Evolutionary conservation across 108 stramenopile species (phyloP), one percentile per base, ranked within the genome.

Genomic region (Craspedostauros australis): DNA sequence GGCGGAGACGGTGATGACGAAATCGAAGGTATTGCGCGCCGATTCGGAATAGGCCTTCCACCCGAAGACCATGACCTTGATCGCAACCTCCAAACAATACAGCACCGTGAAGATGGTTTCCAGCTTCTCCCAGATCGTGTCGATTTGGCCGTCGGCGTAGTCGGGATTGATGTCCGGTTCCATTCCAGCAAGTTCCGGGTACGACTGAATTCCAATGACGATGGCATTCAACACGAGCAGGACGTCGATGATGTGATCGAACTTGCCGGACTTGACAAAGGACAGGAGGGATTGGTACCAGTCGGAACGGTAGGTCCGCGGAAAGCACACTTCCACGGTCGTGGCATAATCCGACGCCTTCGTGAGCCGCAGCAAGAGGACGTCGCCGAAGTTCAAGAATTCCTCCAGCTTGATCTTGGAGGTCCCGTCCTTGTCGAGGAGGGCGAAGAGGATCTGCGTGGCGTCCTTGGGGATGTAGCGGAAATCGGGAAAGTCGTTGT

Each of bases 401-500:
- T 86, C 84, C 2, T 75, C 68, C 19, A 59, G 26, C 5, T 51
- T 37, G 7, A 90, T 73, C 11, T 29, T 30, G 16, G 72, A 49
- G 0, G 74, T 65, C 12, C 81, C 84, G 60, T 80, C 79, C 26
- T 39, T 49, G 43, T 68, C 73, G 22, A 75, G 38, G 20, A 80
- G 47, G 14, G 49, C 75, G 50, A 75, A 88, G 30, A 76, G 18
- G 7, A 80, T 53, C 15, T 46, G 57, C 46, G 66, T 73, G 27
- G 78, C 72, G 5, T 79, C 80, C 1, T 57, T 29, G 3, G 81
- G 75, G 14, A 82, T 50, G 8, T 23, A 19, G 14, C 67, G 64
- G 41, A 90, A 72, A 41, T 86, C 73, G n/a, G 80, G 75, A 26
- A 79, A 72, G 54, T 92, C 84, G 52, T 80, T 54, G 55, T 92